phyloP scores from a whole-genome alignment of 2,329 filamentous ascomycete species.

The Diaporthe longicolla region DNA sequence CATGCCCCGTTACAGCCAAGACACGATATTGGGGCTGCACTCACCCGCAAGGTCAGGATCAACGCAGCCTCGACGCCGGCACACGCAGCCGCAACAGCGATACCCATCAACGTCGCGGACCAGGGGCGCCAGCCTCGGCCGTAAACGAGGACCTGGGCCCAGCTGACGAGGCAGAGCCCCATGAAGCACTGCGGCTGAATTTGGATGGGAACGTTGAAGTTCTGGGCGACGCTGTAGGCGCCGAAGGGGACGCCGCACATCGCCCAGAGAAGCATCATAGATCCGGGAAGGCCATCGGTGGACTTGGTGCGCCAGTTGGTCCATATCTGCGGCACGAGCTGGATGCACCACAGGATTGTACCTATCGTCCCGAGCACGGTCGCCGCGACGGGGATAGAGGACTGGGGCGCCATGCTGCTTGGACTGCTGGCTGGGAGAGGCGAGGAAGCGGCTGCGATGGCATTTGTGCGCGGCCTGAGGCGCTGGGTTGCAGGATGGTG shows the following conservation, averaged over 20 bases:
- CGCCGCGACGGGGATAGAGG: slow-evolving; percentile 40
- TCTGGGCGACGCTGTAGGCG: slow-evolving; percentile 56
- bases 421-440: not conserved
- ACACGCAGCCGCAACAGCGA: slow-evolving; percentile 59
- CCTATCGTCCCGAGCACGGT: slow-evolving; percentile 49
- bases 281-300: slow-evolving; percentile 71
- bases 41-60: slow-evolving; percentile 69
- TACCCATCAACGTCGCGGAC: slow-evolving; percentile 60
- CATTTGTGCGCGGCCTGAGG: not conserved
- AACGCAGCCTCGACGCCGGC: slow-evolving; percentile 68
- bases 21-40: slow-evolving; percentile 36
- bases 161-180: slow-evolving; percentile 55
- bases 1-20: not conserved
- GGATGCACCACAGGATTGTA: slow-evolving; percentile 58
- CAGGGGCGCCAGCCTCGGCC: slow-evolving; percentile 60
- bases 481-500: not conserved
- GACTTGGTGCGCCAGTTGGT: slow-evolving; percentile 72
- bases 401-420: slow-evolving; percentile 37
- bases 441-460: too few species aligned
- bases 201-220: slow-evolving; percentile 60
- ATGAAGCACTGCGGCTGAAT: slow-evolving; percentile 60
- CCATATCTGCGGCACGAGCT: slow-evolving; percentile 65
- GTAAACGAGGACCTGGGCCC: slow-evolving; percentile 57
- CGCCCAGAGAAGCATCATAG: slow-evolving; percentile 77
- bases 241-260: slow-evolving; percentile 62